Evolutionary conservation across 1,284 basidiomycete species (phyloP).

Genomic region (Agroathelia rolfsii): DNA sequence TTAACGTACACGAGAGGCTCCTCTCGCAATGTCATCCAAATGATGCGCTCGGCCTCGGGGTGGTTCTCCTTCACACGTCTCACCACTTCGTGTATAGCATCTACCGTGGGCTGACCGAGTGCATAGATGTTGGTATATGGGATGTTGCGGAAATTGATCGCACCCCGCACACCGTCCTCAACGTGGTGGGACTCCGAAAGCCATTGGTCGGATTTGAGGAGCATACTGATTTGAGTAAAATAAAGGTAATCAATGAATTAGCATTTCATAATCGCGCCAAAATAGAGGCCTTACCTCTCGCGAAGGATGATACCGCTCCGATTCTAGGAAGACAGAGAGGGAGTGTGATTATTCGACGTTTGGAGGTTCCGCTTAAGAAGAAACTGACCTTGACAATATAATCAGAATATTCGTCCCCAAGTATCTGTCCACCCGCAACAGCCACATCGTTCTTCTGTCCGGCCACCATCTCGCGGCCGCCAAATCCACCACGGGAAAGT

Average conservation of each 20-base stretch:
- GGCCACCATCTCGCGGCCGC: constrained; percentile 43
- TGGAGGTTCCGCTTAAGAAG: too few relatives aligned
- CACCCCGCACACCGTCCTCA: constrained; percentile 73
- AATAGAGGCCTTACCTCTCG: constrained; percentile 63
- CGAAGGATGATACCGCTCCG: constrained; percentile 90
- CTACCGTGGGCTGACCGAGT: constrained; percentile 85
- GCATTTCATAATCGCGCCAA: constrained; percentile 4
- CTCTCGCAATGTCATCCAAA: constrained; percentile 91
- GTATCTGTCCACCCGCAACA: constrained; percentile 73
- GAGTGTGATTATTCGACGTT: too few relatives aligned
- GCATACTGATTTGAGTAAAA: constrained; percentile 59
- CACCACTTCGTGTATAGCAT: constrained; percentile 84
- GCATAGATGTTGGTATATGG: constrained; percentile 82
- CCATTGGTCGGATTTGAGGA: constrained; percentile 92
- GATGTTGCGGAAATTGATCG: constrained; percentile 90
- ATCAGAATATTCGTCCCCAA: constrained; percentile 91
- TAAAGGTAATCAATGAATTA: constrained; percentile 4
- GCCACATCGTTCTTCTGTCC: constrained; percentile 69
- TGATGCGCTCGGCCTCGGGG: constrained; percentile 52
- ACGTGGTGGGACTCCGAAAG: constrained; percentile 57
- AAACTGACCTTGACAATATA: constrained; percentile 74
- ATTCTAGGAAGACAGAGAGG: constrained; percentile 49
- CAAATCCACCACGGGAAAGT: constrained; percentile 57
- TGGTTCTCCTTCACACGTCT: constrained; percentile 54
- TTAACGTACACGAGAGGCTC: constrained; percentile 96